Evolutionary conservation across 2,329 filamentous ascomycete species (phyloP).

Genomic region (Sordariomycetes sp.): DNA sequence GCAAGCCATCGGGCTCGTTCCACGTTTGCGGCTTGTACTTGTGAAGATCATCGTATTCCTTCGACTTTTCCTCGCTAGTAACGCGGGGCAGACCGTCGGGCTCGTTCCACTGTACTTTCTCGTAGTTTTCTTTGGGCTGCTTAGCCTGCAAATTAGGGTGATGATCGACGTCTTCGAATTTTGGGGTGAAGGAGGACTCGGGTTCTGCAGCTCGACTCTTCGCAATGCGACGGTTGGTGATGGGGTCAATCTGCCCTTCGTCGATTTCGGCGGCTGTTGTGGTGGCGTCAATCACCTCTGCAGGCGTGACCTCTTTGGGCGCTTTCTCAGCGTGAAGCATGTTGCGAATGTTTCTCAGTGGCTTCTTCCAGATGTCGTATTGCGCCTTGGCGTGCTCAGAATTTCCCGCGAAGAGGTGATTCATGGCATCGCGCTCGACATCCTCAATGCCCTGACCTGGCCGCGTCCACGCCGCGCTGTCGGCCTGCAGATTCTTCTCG

Average conservation of each 20-base stretch:
- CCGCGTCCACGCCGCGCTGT: background rate
- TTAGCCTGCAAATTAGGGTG: constrained; percentile 15
- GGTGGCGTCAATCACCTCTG: constrained; percentile 15
- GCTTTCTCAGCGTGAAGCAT: constrained; percentile 15
- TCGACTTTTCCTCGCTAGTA: constrained; percentile 20
- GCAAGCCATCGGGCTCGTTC: constrained; percentile 16
- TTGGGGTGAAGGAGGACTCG: constrained; percentile 2
- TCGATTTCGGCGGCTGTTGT: constrained; percentile 9
- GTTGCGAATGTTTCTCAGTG: constrained; percentile 22
- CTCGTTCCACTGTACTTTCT: constrained; percentile 8
- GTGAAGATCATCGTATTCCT: constrained; percentile 21
- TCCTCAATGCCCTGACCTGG: constrained; percentile 31
- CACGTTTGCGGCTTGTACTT: constrained; percentile 25
- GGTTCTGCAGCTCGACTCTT: constrained; percentile 12
- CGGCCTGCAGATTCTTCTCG: background rate
- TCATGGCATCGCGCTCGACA: constrained; percentile 32
- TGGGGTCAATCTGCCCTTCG: constrained; percentile 39
- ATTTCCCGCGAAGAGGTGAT: constrained; percentile 24
- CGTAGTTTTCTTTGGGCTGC: constrained; percentile 12
- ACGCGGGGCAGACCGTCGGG: constrained; percentile 1
- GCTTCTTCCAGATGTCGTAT: constrained; percentile 18
- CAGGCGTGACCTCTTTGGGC: constrained; percentile 10
- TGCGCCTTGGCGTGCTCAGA: constrained; percentile 8
- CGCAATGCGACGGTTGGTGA: constrained; percentile 45
- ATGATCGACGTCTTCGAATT: constrained; percentile 21